A percentile compares a stretch with the other conserved stretches of the same genome.
phyloP scores from a whole-genome alignment of 371 early-diverging fungal species.

The Blakeslea trispora region DNA sequence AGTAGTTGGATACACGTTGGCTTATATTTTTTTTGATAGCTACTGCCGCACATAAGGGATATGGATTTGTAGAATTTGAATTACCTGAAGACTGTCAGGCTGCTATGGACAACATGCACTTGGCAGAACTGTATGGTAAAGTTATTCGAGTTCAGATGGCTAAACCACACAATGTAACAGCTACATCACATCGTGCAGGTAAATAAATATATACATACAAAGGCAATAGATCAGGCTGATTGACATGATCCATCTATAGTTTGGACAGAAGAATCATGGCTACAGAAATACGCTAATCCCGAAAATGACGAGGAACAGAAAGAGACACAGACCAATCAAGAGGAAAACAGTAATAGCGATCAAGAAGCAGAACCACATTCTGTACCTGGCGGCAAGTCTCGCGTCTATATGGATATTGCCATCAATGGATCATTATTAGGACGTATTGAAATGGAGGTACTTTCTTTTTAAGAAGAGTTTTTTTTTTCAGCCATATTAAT shows the following conservation, averaged over 20 bases:
- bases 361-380: slow-evolving; percentile 2
- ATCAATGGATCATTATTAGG: slow-evolving; percentile 63
- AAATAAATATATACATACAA: slow-evolving; percentile 8
- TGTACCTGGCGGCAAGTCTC: slow-evolving; percentile 27
- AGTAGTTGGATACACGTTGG: not conserved
- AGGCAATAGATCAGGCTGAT: not conserved
- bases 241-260: slow-evolving; percentile 34
- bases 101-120: slow-evolving; percentile 94
- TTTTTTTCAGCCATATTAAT: not conserved
- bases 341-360: slow-evolving; percentile 17
- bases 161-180: slow-evolving; percentile 65
- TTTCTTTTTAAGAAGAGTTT: no score
- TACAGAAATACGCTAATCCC: slow-evolving; percentile 60
- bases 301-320: slow-evolving; percentile 25
- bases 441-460: slow-evolving; percentile 69
- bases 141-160: slow-evolving; percentile 89
- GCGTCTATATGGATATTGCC: slow-evolving; percentile 57
- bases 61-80: slow-evolving; percentile 95
- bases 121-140: slow-evolving; percentile 84
- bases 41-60: slow-evolving; percentile 79
- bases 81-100: slow-evolving; percentile 79
- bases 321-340: not conserved
- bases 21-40: not conserved
- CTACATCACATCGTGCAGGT: slow-evolving; percentile 66
- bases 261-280: slow-evolving; percentile 79